These are phyloP conservation scores for Oxytropis ochrocephala DNA, from an alignment of 306 rosid species.

Conservation along the genomic window DNA sequence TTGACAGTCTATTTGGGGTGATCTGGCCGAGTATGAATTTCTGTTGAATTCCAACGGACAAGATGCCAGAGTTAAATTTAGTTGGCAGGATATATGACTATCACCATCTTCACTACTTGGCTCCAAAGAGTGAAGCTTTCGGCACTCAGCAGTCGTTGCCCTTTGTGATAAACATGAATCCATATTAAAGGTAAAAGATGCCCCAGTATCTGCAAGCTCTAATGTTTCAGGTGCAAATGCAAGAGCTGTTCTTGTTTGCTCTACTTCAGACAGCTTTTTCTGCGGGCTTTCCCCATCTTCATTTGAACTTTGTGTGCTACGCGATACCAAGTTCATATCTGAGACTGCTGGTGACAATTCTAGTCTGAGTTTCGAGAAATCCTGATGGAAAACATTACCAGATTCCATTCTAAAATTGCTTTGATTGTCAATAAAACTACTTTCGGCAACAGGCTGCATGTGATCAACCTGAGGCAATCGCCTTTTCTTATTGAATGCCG, in stretches of 20 bases:
- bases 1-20: conserved; percentile 50
- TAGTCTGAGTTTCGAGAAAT: conserved; percentile 73
- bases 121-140: conserved; percentile 50
- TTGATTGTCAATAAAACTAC: conserved; percentile 56
- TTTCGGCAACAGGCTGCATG: conserved; percentile 44
- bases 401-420: conserved; percentile 58
- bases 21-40: conserved; percentile 44
- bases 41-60: conserved; percentile 50
- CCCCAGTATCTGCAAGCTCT: conserved; percentile 88
- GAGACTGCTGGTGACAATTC: conserved; percentile 85
- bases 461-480: conserved; percentile 64
- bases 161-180: conserved; percentile 54
- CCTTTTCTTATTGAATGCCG: conserved; percentile 78
- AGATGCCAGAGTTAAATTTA: conserved; percentile 82
- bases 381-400: conserved; percentile 73
- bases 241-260: conserved; percentile 43
- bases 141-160: conserved; percentile 37
- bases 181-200: conserved; percentile 76
- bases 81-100: conserved; percentile 74
- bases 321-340: conserved; percentile 71
- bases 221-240: conserved; percentile 58
- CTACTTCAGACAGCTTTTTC: conserved; percentile 52
- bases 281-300: conserved; percentile 64
- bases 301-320: conserved; percentile 81
- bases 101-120: conserved; percentile 79